Evolutionary conservation across 2,329 filamentous ascomycete genomes (phyloP), one percentile per base, ranked within the genome.

Genomic region (Hortaea werneckii): DNA sequence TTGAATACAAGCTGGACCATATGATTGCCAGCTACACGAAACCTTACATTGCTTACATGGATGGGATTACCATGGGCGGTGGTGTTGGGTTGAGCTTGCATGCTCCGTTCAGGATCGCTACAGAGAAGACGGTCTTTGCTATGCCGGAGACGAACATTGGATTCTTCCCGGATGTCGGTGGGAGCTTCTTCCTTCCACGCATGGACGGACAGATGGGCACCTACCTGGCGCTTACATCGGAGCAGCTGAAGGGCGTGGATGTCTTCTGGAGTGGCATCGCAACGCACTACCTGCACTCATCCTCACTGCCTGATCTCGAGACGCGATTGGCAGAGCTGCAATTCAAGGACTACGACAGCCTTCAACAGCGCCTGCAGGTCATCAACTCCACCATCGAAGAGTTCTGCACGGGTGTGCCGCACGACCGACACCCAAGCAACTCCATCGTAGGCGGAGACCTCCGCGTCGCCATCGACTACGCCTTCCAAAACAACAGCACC

Each of bases 141-240:
- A 98, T 98, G 92, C 92, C 92, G 29, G 92, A 98, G 71, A 98
- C 92, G 4, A 94, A 81, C 6, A 98, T 98, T 61, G 92, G 92
- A 35, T 95, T 96, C 75, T 98, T 98, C 75, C 92, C 94, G 5
- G 94, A 98, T 61, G 92, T 98, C 41, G 92, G 92, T 50, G 94
- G 84, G 29, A 94, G 87, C 8, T 98, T 96, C 73, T 96, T 96
- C 75, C 74, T 98, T 44, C 87, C 92, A 11, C 78, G 88, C 52
- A 81, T 98, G 74, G 81, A 94, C 58, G 92, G 92, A 42, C 73
- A 81, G 48, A 69, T 94, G 46, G 92, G 92, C 47, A 95, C 86
- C 13, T 98, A 96, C 67, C 80, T 98, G 38, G 92, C 88, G 13
- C 74, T 98, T 52, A 98, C 92, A 6, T 92, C 88, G 61, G 84